phyloP scores from a whole-genome alignment of 163 green algal genomes.

The Chloroidium sp. region DNA sequence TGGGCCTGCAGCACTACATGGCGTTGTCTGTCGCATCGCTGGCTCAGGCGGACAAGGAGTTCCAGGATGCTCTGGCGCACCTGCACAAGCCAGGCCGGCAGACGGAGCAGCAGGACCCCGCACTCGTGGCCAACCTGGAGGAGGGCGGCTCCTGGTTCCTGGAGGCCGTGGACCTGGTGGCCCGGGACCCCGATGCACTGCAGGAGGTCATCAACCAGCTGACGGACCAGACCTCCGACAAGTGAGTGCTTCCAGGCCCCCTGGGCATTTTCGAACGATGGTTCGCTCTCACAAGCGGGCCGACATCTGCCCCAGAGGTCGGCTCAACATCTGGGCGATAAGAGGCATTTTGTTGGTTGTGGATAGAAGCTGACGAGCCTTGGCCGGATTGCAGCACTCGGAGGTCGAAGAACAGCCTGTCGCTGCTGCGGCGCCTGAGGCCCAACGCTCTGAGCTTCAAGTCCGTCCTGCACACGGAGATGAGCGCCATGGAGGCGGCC shows the following conservation, averaged over 20 bases:
- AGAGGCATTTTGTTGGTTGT: too few species aligned
- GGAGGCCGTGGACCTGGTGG: conserved; percentile 16
- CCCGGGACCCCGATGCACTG: neutral
- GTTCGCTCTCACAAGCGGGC: too few species aligned
- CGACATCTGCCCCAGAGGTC: too few species aligned
- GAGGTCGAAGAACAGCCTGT: neutral
- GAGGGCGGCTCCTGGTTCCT: conserved; percentile 19
- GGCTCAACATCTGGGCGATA: too few species aligned
- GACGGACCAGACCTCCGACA: conserved; percentile 1
- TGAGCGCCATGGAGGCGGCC: conserved; percentile 26
- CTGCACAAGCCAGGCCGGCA: neutral
- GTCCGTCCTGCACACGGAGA: conserved; percentile 44
- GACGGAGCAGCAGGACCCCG: neutral
- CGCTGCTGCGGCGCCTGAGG: neutral
- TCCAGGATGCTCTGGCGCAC: conserved; percentile 4
- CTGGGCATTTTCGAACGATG: too few species aligned
- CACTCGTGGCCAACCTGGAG: neutral
- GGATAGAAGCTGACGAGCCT: too few species aligned
- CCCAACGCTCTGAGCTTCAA: conserved; percentile 24
- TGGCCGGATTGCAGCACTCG: neutral
- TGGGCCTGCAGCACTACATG: conserved; percentile 41
- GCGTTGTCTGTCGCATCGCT: conserved; percentile 24
- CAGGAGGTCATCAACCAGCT: conserved; percentile 9
- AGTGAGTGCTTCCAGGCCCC: neutral
- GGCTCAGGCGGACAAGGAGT: conserved; percentile 20